Evolutionary conservation across 306 rosid species (phyloP).

Genomic region (apple (Malus domestica)): DNA sequence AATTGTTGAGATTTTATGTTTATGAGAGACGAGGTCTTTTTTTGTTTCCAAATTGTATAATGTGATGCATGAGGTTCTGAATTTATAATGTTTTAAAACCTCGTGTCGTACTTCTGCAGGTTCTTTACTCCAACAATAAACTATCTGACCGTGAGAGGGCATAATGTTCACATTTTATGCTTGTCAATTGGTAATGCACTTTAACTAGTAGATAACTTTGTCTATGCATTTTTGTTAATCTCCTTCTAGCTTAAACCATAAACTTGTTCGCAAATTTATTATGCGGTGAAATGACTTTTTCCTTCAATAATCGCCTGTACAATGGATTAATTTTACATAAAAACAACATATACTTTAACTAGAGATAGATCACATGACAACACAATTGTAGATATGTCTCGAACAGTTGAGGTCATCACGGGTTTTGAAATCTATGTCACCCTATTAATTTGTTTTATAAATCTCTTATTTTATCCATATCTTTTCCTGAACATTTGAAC

Average conservation of each 20-base stretch:
- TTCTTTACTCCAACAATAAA: conserved; percentile 81
- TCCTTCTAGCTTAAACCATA: not conserved
- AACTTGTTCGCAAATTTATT: not conserved
- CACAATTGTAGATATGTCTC: not conserved
- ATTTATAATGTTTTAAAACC: conserved; percentile 6
- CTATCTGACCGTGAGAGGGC: conserved; percentile 67
- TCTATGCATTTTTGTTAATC: not conserved
- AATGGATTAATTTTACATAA: not conserved
- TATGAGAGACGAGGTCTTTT: not conserved
- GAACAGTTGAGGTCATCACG: not conserved
- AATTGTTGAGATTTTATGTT: not conserved
- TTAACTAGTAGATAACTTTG: conserved; percentile 3
- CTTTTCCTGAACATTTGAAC: not conserved
- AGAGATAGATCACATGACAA: not conserved
- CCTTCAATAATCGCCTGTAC: too few relatives aligned
- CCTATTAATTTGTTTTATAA: not conserved
- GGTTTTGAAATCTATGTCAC: not conserved
- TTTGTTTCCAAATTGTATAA: not conserved
- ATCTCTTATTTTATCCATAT: not conserved
- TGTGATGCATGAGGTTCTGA: not conserved
- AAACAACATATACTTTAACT: not conserved
- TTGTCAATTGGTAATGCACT: conserved; percentile 62
- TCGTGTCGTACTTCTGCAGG: conserved; percentile 46
- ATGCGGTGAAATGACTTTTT: not conserved
- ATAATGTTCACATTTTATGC: conserved; percentile 67